Base-by-base conservation (phyloP, 2,329 filamentous ascomycete species). In the Penicillium olsonii region DNA sequence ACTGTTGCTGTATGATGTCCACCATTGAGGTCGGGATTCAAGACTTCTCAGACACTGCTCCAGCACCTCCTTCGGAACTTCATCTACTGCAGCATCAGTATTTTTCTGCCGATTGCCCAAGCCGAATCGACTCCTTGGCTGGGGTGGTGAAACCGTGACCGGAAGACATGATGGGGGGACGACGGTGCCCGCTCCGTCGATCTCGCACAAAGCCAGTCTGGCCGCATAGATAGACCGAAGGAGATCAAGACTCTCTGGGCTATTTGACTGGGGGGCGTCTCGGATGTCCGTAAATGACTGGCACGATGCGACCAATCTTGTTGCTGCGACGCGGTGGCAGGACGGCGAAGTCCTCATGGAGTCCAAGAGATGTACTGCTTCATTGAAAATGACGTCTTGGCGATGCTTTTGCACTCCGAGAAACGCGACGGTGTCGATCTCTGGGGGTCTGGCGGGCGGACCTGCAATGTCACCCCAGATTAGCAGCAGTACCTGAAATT, bases 1-100 rank as follows among this genome's bases (percentile, higher is more conserved):
- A 49, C 76, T 81, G 64, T 84, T 84, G 56, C 80, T 82, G 69
- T 84, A 87, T 19, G 82, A 85, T 1, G 77, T 84, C 83, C 84
- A 87, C 63, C 75, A 80, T 37, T 83, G 82, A 1, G 78, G 75
- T 19, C 78, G 74, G 15, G 75, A 75, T 38, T 79, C 77, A 1
- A 87, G 66, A 4, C 76, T 76, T 38, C 69, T 73, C 4, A 84
- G 67, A 56, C 84, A 88, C 9, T 69, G 59, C 38, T 74, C 70
- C 19, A 84, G 55, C 15, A 67, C 42, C 20, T 67, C 56, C 20
- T 53, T 48, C 6, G 62, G 22, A 4, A 64, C 38, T 4, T 54
- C 18, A 11, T 66, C 57, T 11, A 26, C 35, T 9, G 26, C 48
- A 26, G 42, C 50, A 10, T 51, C 56, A 43, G 42, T 51, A 54